Evolutionary conservation across 169 alveolate genomes (phyloP).

Genomic region (Plasmodium cynomolgi): DNA sequence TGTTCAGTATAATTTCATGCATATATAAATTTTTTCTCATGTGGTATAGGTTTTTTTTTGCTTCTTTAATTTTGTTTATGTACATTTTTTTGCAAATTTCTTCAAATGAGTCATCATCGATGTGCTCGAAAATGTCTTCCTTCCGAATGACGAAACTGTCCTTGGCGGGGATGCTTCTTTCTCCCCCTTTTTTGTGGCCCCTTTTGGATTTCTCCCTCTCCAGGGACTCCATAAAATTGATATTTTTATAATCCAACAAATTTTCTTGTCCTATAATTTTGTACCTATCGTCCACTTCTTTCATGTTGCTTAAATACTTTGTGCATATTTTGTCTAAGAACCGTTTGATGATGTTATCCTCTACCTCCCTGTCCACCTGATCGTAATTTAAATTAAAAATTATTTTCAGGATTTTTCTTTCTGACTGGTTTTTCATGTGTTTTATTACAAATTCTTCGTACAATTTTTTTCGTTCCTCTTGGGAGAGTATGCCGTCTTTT

Average conservation of each 20-base stretch:
- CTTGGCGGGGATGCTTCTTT: background rate
- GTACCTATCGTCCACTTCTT: background rate
- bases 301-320: background rate
- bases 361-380: conserved; percentile 43
- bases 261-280: conserved; percentile 35
- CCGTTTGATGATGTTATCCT: conserved; percentile 42
- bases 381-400: conserved; percentile 44
- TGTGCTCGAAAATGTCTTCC: conserved; percentile 39
- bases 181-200: conserved; percentile 1
- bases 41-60: conserved; percentile 53
- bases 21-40: conserved; percentile 50
- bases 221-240: conserved; percentile 1
- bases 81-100: conserved; percentile 68
- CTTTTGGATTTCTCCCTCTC: conserved; percentile 8
- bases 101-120: conserved; percentile 56
- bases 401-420: conserved; percentile 37
- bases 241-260: conserved; percentile 45
- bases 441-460: conserved; percentile 71
- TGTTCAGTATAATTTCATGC: conserved; percentile 57
- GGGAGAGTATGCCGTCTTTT: background rate
- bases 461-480: conserved; percentile 16
- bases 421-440: conserved; percentile 55
- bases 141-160: conserved; percentile 13
- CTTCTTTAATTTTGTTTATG: conserved; percentile 24
- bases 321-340: conserved; percentile 69